Base-by-base conservation (phyloP, 192 early-diverging fungal genomes). In the Entophlyctis luteolus region DNA sequence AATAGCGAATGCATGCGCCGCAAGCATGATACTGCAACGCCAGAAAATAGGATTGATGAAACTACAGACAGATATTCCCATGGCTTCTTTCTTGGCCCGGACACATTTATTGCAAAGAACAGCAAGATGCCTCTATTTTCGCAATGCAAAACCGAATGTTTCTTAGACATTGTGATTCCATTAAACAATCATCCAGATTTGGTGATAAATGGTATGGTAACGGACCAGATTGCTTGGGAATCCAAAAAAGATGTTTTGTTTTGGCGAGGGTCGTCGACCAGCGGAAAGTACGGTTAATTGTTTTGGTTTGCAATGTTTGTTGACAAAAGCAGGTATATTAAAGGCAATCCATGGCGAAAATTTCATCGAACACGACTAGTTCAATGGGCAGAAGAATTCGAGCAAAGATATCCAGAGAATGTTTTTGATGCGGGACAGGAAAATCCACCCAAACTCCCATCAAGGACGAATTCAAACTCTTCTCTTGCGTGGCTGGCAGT, bases 221-320 rank as follows among this genome's bases (percentile, higher is more conserved):
- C 6, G 47, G 60, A 63, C 31, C 4, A 12, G 8, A 32, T 49
- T 31, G 32, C 46, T 6, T 63, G 60, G 60, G 25, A 47, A 22
- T 18, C 31, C n/a, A 63, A 63, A 34, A 25, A 22, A 32, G 50
- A 63, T 25, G 60, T 63, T 29, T 23, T 63, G 23, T 63, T 63
- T 29, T 63, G 60, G 60, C 60, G 60, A n/a, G 60, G 60, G 10
- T 34, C 47, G 12, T 50, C 60, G 12, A 63, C 60, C 5, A 48
- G 60, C 10, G 60, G 60, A 32, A 20, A 25, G 42, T 45, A 45
- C 14, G 42, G 0, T n/a, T 12, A 45, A 16, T n/a, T 45, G 42
- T n/a, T 16, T 45, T 45, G 42, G 42, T n/a, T 45, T n/a, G 14
- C 14, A 12, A 45, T 0, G 20, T 45, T n/a, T 45, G 42, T 45